Percentiles rank a stretch among this genome's conserved stretches.
phyloP scores from a whole-genome alignment of 345 rosid species.

The Lepidium aucheri region DNA sequence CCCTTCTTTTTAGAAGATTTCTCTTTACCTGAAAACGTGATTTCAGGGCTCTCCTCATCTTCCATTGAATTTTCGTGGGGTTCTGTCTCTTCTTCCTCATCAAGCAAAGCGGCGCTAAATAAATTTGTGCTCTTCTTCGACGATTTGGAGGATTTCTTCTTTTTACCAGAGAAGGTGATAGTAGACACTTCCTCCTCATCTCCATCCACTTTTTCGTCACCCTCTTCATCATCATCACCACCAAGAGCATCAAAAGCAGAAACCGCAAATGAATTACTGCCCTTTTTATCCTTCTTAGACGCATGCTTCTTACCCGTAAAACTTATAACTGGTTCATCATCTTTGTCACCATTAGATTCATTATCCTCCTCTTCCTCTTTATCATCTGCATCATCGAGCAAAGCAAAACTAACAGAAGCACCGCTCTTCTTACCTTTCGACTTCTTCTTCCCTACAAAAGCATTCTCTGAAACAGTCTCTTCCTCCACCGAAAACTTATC shows the following conservation, averaged over 20 bases:
- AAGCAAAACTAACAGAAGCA: constrained; percentile 35
- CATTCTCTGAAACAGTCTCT: constrained; percentile 25
- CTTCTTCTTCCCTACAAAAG: constrained; percentile 49
- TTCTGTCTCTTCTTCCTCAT: constrained; percentile 42
- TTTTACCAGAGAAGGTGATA: constrained; percentile 57
- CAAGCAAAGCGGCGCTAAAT: constrained; percentile 48
- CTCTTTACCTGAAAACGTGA: constrained; percentile 56
- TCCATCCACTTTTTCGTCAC: constrained; percentile 18
- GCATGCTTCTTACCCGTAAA: constrained; percentile 45
- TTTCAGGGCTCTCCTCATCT: constrained; percentile 30
- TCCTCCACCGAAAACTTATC: constrained; percentile 28
- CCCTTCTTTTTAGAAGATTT: constrained; percentile 68
- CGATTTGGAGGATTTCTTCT: constrained; percentile 71
- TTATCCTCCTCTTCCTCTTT: constrained; percentile 28
- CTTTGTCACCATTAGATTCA: constrained; percentile 36
- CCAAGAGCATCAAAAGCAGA: constrained; percentile 49
- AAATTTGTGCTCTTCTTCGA: constrained; percentile 45
- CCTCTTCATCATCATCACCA: constrained; percentile 37
- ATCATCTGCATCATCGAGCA: constrained; percentile 33
- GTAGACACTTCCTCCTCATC: constrained; percentile 34
- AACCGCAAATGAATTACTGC: constrained; percentile 33
- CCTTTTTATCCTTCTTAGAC: constrained; percentile 33
- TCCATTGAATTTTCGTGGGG: constrained; percentile 21
- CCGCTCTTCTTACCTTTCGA: constrained; percentile 41
- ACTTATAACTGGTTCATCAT: constrained; percentile 31